Evolutionary conservation across 768 basidiomycete species (phyloP), one percentile per base, ranked within the genome.

Genomic region (Panus rudis): DNA sequence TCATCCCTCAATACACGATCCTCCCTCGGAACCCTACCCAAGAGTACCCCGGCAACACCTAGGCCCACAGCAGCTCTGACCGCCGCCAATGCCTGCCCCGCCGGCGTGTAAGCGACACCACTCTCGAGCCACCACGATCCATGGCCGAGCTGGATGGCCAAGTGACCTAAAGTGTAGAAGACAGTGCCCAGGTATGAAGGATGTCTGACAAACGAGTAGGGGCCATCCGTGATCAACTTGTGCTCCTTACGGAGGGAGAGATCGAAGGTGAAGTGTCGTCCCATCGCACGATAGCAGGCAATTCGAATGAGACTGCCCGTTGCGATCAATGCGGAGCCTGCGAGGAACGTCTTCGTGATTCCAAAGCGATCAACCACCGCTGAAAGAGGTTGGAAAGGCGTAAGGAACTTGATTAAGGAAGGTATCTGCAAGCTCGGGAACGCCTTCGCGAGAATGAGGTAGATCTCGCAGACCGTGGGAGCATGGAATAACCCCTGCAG

Each of bases 171-270:
- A 2, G 45, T 26, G 25, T 39, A 14, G 7, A 53, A 16, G 3
- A 49, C 7, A 35, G n/a, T 19, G 12, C 32, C 53, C 4, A 50
- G 44, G 26, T 58, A 58, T 4, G 40, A 39, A 4, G 52, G 56
- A 41, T 58, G 54, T 12, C 54, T 47, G 11, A 56, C 50, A 22
- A 45, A 14, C 11, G 30, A n/a, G 46, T 58, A 58, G 11, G 52
- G 52, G 4, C 54, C 54, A 19, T 20, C 22, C 4, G 49, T 55
- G 34, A 56, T 34, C 31, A 58, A 41, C 35, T 46, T 45, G 46
- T 50, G 48, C 4, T 42, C 32, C 16, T 20, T 4, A 32, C 27
- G 28, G 28, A 50, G 25, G 22, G 48, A 19, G 20, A 50, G 43
- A 23, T 50, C 38, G 40, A 50, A 50, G 12, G 48, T 50, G 27